Percentiles rank a stretch among this genome's conserved stretches.
Conservation (phyloP, 2,329 filamentous ascomycete species). For the Daldinia sp. region DNA sequence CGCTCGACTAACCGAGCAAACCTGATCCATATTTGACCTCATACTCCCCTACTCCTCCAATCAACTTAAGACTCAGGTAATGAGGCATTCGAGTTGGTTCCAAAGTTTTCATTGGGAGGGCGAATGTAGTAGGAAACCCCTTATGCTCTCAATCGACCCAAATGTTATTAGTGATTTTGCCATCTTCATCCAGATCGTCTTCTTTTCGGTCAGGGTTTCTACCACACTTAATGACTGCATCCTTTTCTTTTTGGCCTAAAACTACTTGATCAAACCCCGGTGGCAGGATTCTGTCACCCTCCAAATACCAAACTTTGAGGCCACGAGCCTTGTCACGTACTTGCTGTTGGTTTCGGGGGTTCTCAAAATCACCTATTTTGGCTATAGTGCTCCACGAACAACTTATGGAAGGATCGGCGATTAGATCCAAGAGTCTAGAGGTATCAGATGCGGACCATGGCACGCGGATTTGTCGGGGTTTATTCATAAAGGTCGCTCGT, state of each 20-base stretch:
- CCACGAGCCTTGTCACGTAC: conserved; percentile 67
- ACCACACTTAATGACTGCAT: conserved; percentile 50
- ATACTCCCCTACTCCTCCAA: background rate
- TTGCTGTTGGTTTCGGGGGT: conserved; percentile 61
- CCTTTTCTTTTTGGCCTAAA: conserved; percentile 60
- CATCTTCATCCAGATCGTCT: conserved; percentile 53
- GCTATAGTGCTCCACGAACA: conserved; percentile 54
- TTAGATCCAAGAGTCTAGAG: conserved; percentile 52
- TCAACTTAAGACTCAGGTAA: no score
- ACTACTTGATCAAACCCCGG: conserved; percentile 59
- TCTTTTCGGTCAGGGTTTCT: conserved; percentile 61
- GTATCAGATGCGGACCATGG: conserved; percentile 56
- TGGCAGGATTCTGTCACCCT: conserved; percentile 55
- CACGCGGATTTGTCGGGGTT: conserved; percentile 44
- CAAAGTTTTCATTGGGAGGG: no score
- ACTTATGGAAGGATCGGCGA: conserved; percentile 47
- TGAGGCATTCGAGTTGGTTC: no score
- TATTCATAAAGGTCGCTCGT: conserved; percentile 24
- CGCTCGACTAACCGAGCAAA: no score
- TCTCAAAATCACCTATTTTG: conserved; percentile 51
- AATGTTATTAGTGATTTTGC: conserved; percentile 50
- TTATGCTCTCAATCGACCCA: conserved; percentile 24
- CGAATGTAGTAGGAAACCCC: background rate
- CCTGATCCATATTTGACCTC: no score
- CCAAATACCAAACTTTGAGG: conserved; percentile 61